Conservation (phyloP, 345 rosid species). For the Heritiera littoralis region DNA sequence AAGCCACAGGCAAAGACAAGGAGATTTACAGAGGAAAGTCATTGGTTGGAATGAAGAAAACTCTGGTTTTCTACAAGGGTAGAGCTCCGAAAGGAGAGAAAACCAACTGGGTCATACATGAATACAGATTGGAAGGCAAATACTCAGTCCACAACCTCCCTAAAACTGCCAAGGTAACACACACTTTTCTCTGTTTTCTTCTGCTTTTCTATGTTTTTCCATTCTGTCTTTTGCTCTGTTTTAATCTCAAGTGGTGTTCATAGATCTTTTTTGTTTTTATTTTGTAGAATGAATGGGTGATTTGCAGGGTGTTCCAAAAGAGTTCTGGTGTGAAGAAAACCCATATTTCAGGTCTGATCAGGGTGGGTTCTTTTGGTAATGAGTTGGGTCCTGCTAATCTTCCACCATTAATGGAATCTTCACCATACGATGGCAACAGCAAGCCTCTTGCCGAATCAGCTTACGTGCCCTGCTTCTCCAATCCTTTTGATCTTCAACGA, state of each 20-base stretch:
- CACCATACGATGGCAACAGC: constrained; percentile 33
- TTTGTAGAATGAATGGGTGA: constrained; percentile 90
- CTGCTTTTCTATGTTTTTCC: constrained; percentile 10
- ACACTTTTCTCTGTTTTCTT: constrained; percentile 21
- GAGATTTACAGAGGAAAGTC: constrained; percentile 72
- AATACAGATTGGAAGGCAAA: constrained; percentile 79
- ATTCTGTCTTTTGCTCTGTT: constrained; percentile 3
- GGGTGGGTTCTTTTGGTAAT: constrained; percentile 42
- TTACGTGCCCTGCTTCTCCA: constrained; percentile 91
- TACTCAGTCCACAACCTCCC: constrained; percentile 71
- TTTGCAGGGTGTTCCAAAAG: constrained; percentile 86
- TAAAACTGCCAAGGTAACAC: constrained; percentile 68
- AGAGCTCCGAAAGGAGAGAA: constrained; percentile 89
- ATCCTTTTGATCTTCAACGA: constrained; percentile 39
- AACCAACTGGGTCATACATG: constrained; percentile 92
- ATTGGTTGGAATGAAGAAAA: constrained; percentile 92
- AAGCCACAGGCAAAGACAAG: constrained; percentile 92
- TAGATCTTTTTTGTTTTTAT: background rate
- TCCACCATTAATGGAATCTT: constrained; percentile 71
- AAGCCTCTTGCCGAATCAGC: constrained; percentile 37
- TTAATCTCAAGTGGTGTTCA: background rate
- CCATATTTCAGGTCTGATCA: constrained; percentile 51
- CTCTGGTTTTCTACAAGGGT: constrained; percentile 85
- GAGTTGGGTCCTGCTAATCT: constrained; percentile 46
- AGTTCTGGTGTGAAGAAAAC: constrained; percentile 66